phyloP scores from a whole-genome alignment of 352 stramenopile genomes.

The Phytophthora chlamydospora region DNA sequence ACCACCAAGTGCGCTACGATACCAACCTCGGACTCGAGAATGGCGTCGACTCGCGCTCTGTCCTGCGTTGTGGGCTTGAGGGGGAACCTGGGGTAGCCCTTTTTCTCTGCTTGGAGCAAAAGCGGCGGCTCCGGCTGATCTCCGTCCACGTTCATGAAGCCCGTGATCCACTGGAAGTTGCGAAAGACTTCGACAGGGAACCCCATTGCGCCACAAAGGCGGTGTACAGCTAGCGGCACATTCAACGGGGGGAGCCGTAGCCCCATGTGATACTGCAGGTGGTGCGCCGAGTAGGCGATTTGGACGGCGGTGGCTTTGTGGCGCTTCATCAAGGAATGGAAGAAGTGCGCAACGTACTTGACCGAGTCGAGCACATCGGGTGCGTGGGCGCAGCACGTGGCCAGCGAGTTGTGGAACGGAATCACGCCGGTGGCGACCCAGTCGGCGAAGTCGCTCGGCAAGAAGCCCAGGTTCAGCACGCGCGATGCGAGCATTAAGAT shows the following conservation, averaged over 20 bases:
- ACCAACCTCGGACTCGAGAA: conserved; percentile 53
- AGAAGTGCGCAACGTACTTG: conserved; percentile 61
- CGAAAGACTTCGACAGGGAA: conserved; percentile 67
- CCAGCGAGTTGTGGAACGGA: conserved; percentile 70
- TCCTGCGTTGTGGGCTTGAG: conserved; percentile 28
- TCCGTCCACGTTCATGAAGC: conserved; percentile 54
- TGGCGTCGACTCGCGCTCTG: conserved; percentile 24
- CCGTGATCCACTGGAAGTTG: conserved; percentile 74
- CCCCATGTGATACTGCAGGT: conserved; percentile 77
- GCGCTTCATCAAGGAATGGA: conserved; percentile 48
- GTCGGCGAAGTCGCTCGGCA: conserved; percentile 66
- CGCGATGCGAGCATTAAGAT: conserved; percentile 68
- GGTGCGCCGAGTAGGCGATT: conserved; percentile 57
- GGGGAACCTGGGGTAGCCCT: conserved; percentile 25
- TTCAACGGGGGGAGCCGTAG: conserved; percentile 78
- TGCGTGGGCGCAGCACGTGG: conserved; percentile 43
- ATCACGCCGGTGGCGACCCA: conserved; percentile 70
- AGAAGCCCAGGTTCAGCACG: conserved; percentile 63
- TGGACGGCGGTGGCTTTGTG: conserved; percentile 46
- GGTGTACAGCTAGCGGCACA: conserved; percentile 55
- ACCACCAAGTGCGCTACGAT: conserved; percentile 72
- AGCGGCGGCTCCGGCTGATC: conserved; percentile 48
- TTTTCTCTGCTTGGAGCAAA: conserved; percentile 25
- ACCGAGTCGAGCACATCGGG: conserved; percentile 54
- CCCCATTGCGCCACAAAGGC: conserved; percentile 56